phyloP scores from a whole-genome alignment of 208 protist species.

The Acanthamoeba castellanii region DNA sequence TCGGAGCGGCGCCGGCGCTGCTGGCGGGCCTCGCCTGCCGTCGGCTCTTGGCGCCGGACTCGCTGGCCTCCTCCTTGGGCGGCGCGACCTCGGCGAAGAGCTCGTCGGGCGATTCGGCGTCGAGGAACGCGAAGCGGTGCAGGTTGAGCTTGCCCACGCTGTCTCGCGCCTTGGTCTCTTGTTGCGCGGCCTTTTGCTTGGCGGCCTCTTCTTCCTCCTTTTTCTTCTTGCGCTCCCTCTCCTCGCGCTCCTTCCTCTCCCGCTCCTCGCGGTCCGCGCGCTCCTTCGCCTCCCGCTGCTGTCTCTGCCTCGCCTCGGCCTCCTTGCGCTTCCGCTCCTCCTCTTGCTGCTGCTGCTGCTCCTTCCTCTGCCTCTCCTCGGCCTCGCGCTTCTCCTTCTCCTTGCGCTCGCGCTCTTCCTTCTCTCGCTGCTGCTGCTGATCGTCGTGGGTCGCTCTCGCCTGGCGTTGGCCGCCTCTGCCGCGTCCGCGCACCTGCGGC shows the following conservation, averaged over 20 bases:
- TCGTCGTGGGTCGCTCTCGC: background rate
- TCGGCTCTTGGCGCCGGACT: background rate
- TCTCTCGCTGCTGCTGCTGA: slow-evolving; percentile 1
- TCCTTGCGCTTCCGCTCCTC: background rate
- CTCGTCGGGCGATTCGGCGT: background rate
- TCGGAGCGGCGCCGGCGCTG: background rate
- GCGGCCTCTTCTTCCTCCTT: background rate
- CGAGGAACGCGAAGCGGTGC: slow-evolving; percentile 53
- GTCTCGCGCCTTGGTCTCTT: background rate
- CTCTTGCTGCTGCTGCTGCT: background rate
- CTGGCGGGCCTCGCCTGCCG: background rate
- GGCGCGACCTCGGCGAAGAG: background rate
- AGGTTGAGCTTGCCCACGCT: slow-evolving; percentile 57
- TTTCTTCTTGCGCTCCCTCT: background rate
- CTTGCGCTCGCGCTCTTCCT: slow-evolving; percentile 29
- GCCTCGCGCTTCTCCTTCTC: slow-evolving; percentile 31
- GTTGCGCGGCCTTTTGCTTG: background rate
- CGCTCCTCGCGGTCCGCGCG: background rate
- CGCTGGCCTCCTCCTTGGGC: background rate
- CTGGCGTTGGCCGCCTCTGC: background rate
- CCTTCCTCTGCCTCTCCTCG: slow-evolving; percentile 12
- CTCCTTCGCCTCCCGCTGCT: slow-evolving; percentile 37
- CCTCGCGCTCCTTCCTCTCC: background rate
- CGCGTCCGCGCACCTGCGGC: slow-evolving; percentile 16
- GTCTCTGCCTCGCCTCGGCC: background rate